A percentile compares a stretch with the other conserved stretches of the same genome.
These are phyloP conservation scores for Stephania cephalantha DNA, from an alignment of 164 flowering plant genomes.

Conservation along the genomic window DNA sequence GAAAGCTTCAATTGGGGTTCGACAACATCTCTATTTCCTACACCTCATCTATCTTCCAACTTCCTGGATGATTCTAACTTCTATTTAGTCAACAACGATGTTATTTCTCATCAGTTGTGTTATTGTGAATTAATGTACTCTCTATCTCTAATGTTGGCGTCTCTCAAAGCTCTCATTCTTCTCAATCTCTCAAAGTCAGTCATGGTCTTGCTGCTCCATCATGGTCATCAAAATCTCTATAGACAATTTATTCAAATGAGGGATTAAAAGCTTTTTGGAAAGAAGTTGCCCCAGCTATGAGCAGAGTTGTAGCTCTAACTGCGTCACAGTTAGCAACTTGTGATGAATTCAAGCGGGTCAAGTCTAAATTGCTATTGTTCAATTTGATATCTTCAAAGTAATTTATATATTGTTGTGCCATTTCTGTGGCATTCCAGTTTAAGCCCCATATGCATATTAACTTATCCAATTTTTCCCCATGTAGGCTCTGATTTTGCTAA, in stretches of 20 bases:
- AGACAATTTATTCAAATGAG: too few species aligned
- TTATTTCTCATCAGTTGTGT: too few species aligned
- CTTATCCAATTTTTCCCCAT: background rate
- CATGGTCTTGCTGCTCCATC: too few species aligned
- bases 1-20: constrained; percentile 38
- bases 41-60: too few species aligned
- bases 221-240: too few species aligned
- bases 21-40: constrained; percentile 10
- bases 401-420: constrained; percentile 18
- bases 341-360: constrained; percentile 93
- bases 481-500: too few species aligned
- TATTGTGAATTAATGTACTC: too few species aligned
- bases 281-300: constrained; percentile 94
- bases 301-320: constrained; percentile 81
- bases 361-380: constrained; percentile 30
- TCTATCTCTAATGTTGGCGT: too few species aligned
- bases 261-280: constrained; percentile 26
- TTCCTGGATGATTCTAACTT: too few species aligned
- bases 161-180: too few species aligned
- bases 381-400: constrained; percentile 23
- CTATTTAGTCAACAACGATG: too few species aligned
- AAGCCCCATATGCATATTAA: constrained; percentile 1
- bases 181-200: too few species aligned
- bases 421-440: background rate
- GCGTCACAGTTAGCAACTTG: constrained; percentile 92